Evolutionary conservation across 176 grass and related monocot genomes (phyloP).

Genomic region (Juncus effusus): DNA sequence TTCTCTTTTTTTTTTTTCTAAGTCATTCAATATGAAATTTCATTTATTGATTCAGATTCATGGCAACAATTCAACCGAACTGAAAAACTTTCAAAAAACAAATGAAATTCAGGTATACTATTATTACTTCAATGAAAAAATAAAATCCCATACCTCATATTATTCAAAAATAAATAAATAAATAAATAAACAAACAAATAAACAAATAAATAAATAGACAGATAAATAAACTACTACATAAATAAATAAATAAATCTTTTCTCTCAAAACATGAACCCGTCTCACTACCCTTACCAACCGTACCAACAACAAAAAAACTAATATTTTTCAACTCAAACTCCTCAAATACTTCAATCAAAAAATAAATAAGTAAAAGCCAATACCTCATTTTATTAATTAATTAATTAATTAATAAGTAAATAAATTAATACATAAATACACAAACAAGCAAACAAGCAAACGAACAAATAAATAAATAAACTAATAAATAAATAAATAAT

Average conservation of each 20-base stretch:
- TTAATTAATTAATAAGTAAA: neutral
- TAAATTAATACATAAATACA: neutral
- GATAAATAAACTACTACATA: too few species aligned
- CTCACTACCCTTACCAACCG: too few species aligned
- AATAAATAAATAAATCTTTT: too few species aligned
- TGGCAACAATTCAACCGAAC: neutral
- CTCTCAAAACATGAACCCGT: too few species aligned
- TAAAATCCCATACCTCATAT: neutral
- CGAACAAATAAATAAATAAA: too few species aligned
- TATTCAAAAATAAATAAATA: neutral
- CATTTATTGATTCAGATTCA: neutral
- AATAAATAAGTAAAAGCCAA: too few species aligned
- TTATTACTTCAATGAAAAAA: conserved; percentile 5
- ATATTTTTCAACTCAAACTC: too few species aligned
- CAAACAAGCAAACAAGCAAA: neutral
- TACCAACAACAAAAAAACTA: too few species aligned
- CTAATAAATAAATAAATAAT: too few species aligned
- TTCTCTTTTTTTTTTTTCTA: neutral
- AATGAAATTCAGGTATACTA: conserved; percentile 14
- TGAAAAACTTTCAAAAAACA: neutral
- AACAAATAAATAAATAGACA: too few species aligned
- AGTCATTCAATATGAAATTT: neutral
- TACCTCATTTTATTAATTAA: too few species aligned
- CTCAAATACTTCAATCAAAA: too few species aligned
- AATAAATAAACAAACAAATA: neutral